Evolutionary conservation across 2,329 filamentous ascomycete species (phyloP).

Genomic region (Thyridium curvatum): DNA sequence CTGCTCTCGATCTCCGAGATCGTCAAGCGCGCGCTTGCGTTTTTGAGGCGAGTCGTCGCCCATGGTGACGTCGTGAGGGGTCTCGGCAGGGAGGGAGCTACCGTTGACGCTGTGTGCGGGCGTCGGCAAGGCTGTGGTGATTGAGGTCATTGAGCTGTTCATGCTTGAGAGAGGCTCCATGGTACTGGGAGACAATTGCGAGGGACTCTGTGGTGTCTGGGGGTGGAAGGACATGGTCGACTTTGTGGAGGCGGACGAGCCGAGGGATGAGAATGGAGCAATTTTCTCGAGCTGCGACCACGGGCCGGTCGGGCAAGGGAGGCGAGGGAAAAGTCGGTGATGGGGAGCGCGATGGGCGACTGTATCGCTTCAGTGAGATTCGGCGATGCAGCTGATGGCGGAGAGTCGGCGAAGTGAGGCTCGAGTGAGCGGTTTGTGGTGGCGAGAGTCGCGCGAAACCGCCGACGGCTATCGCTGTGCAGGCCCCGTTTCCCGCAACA

Average conservation of each 20-base stretch:
- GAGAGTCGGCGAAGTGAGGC: conserved; percentile 8
- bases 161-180: conserved; percentile 45
- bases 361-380: conserved; percentile 6
- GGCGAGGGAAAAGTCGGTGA: conserved; percentile 4
- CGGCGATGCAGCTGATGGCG: conserved; percentile 14
- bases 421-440: conserved; percentile 16
- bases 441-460: conserved; percentile 30
- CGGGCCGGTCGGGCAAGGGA: conserved; percentile 1
- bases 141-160: conserved; percentile 44
- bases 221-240: conserved; percentile 60
- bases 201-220: conserved; percentile 62
- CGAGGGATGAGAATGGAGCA: conserved; percentile 9
- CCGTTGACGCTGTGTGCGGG: conserved; percentile 59
- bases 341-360: conserved; percentile 3
- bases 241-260: conserved; percentile 25
- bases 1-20: conserved; percentile 47
- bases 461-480: conserved; percentile 28
- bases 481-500: conserved; percentile 26
- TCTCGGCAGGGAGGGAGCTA: conserved; percentile 37
- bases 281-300: conserved; percentile 3
- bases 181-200: conserved; percentile 51
- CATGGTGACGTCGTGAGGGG: conserved; percentile 33
- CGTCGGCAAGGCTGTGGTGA: conserved; percentile 51
- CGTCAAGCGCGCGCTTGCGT: conserved; percentile 54
- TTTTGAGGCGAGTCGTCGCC: conserved; percentile 51